Conservation (phyloP, 176 grass and related monocot genomes). For the Zoysia pacifica region DNA sequence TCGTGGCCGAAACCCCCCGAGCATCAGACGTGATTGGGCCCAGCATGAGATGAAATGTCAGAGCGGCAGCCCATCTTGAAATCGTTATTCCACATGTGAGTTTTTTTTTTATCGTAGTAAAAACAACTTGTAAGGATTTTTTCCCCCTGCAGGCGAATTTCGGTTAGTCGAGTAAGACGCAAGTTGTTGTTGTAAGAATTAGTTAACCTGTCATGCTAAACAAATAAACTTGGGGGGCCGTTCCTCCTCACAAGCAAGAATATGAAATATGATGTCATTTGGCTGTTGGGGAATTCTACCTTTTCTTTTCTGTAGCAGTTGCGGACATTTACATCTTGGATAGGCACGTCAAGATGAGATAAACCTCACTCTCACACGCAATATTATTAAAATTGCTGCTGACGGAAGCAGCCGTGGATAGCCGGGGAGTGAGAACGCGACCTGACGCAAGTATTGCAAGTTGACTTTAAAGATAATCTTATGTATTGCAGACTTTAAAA, state of each 20-base stretch:
- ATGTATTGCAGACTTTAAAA: background rate
- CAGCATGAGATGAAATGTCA: too few species aligned
- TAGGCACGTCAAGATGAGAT: background rate
- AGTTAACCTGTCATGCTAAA: background rate
- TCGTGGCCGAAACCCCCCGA: too few species aligned
- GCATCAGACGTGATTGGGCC: too few species aligned
- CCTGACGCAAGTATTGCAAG: constrained; percentile 24
- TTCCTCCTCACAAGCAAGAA: background rate
- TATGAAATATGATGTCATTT: background rate
- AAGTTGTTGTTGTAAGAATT: too few species aligned
- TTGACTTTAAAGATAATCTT: background rate
- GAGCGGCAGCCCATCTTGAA: too few species aligned
- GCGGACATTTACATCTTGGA: background rate
- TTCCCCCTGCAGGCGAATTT: too few species aligned
- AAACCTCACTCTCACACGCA: background rate
- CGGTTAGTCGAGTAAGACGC: too few species aligned
- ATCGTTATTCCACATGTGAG: too few species aligned
- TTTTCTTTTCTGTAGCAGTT: background rate
- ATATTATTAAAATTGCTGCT: background rate
- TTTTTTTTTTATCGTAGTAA: too few species aligned
- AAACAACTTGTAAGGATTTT: too few species aligned
- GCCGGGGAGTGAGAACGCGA: background rate
- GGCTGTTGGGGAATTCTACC: background rate
- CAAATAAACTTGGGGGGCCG: background rate
- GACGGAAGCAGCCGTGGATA: background rate